Evolutionary conservation across 2,329 filamentous ascomycete genomes (phyloP).

Genomic region (Leptographium lundbergii): DNA sequence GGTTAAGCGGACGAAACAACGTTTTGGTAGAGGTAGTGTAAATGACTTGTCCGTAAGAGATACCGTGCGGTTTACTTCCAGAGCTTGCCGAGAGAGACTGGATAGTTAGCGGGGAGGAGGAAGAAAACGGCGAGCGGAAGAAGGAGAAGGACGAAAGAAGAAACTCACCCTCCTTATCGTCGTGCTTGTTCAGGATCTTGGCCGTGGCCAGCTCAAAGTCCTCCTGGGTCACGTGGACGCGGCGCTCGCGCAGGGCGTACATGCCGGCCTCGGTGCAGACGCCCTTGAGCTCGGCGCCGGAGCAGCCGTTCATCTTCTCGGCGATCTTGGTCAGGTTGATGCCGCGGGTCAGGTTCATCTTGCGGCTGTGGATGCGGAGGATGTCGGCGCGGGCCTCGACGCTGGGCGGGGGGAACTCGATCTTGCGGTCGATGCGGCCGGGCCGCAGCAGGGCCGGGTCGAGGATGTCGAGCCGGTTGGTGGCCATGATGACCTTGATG

Average conservation of each 20-base stretch:
- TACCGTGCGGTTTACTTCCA: conserved; percentile 25
- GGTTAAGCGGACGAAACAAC: not conserved
- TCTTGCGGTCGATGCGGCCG: conserved; percentile 97
- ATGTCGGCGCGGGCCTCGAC: conserved; percentile 96
- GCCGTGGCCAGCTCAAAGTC: conserved; percentile 97
- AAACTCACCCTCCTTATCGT: conserved; percentile 69
- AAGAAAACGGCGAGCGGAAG: not conserved
- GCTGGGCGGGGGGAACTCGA: conserved; percentile 94
- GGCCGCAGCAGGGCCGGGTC: conserved; percentile 89
- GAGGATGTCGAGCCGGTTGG: conserved; percentile 92
- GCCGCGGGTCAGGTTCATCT: conserved; percentile 95
- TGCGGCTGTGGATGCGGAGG: conserved; percentile 89
- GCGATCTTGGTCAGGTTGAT: conserved; percentile 98
- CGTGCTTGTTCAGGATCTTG: conserved; percentile 99
- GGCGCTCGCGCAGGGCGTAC: conserved; percentile 88
- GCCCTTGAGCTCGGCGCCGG: conserved; percentile 93
- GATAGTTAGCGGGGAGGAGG: conserved; percentile 2
- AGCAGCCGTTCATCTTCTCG: conserved; percentile 99
- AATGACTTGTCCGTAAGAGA: not conserved
- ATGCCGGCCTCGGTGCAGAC: conserved; percentile 98
- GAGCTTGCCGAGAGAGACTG: conserved; percentile 60
- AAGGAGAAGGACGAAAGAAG: conserved; percentile 32
- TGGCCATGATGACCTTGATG: conserved; percentile 99
- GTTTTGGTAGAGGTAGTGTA: not conserved
- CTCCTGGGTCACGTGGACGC: conserved; percentile 97